Evolutionary conservation across 257 asterid species (phyloP), one percentile per base, ranked within the genome.

Genomic region (Agastache rugosa): DNA sequence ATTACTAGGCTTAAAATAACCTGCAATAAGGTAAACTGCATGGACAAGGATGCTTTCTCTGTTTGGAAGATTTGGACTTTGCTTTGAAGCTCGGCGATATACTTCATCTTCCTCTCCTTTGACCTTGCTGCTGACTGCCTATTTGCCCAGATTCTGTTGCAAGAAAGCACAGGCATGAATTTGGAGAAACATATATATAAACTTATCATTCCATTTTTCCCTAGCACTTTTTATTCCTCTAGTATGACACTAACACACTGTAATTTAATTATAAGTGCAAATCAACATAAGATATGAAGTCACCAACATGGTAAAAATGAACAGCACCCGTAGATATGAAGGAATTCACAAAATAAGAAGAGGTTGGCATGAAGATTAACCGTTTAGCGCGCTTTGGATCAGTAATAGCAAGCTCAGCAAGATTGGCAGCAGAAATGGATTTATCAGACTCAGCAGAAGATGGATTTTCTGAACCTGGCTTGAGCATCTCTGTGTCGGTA

Each of bases 51-150:
- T 72, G 96, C 87, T 23, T 95, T 88, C 85, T 91, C 97, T 0
- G 96, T 88, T 84, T 91, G 98, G 79, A 89, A 73, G 31, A 90
- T 80, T 76, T 89, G 97, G 72, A 93, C 93, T 81, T 93, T 91
- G 78, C 94, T 88, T 82, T 93, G 97, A 75, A 93, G 97, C 81
- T 93, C 98, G 20, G 87, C 83, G 56, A 93, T 93, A 76, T 93
- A 93, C 72, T 96, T 90, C 96, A 91, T 91, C 78, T 93, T 93
- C 83, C 98, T 81, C 78, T 93, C 98, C 84, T 93, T 91, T 66
- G 98, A 93, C 82, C 98, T 86, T 14, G 97, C 96, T 34, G 98
- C 98, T 17, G 98, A 93, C 82, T 93, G 97, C 85, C 96, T 91
- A 70, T 93, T 93, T 51, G 98, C 98, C 97, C 98, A 93, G 70